These are phyloP conservation scores for Kwoniella dejecticola DNA, from an alignment of 768 basidiomycete genomes.

Conservation along the genomic window DNA sequence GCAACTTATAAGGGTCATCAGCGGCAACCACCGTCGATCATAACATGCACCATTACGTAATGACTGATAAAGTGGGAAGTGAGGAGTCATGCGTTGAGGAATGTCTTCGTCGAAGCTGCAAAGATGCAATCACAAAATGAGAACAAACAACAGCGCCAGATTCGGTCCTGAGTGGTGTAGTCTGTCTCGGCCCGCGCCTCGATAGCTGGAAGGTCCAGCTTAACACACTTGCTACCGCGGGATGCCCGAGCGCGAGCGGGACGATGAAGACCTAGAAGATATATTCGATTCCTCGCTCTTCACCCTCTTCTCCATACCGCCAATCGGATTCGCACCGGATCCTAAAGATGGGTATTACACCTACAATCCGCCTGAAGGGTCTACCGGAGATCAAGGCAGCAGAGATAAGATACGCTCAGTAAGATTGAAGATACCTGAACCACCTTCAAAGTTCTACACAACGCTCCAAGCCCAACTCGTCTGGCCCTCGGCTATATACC, in stretches of 20 bases:
- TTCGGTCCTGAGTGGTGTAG: too few species aligned
- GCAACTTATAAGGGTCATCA: too few species aligned
- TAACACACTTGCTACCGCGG: background rate
- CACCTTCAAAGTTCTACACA: conserved; percentile 43
- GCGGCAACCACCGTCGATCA: too few species aligned
- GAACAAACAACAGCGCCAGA: too few species aligned
- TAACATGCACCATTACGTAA: too few species aligned
- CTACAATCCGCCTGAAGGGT: conserved; percentile 18
- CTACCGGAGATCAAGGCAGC: background rate
- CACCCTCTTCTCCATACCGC: conserved; percentile 40
- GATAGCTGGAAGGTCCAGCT: too few species aligned
- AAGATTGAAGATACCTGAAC: conserved; percentile 38
- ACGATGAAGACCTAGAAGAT: conserved; percentile 36
- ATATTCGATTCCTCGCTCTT: conserved; percentile 47
- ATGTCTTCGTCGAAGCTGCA: too few species aligned
- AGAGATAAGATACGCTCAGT: conserved; percentile 16
- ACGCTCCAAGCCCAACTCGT: conserved; percentile 50
- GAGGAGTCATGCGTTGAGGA: too few species aligned
- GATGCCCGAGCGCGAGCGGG: background rate
- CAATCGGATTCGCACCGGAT: conserved; percentile 36
- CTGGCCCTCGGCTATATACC: conserved; percentile 48
- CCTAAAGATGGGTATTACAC: conserved; percentile 13
- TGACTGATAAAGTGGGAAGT: too few species aligned
- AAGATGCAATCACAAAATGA: too few species aligned
- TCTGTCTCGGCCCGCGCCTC: too few species aligned